A percentile compares a stretch with the other conserved stretches of the same genome.
These are phyloP conservation scores for Cicer judaicum DNA, from an alignment of 306 rosid genomes.

Conservation along the genomic window DNA sequence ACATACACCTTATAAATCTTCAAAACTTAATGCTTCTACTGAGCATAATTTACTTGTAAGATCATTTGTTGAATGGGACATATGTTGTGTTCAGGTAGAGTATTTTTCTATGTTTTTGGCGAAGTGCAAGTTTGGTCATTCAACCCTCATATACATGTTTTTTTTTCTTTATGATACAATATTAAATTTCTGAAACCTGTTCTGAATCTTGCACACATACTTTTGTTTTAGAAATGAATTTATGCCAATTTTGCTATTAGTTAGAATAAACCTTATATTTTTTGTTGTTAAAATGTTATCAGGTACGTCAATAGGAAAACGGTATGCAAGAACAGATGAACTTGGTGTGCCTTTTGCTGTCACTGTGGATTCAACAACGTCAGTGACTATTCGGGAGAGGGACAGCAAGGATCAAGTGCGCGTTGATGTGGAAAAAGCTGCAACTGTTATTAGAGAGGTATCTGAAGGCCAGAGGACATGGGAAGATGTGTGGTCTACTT, in stretches of 20 bases:
- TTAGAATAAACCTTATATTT: background rate
- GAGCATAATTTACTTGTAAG: background rate
- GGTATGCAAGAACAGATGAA: slow-evolving; percentile 90
- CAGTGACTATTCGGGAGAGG: slow-evolving; percentile 87
- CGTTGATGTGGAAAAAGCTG: slow-evolving; percentile 69
- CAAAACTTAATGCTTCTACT: background rate
- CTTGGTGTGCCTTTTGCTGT: slow-evolving; percentile 93
- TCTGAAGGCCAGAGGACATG: slow-evolving; percentile 69
- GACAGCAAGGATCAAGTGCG: slow-evolving; percentile 92
- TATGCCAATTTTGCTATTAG: background rate
- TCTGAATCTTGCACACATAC: background rate
- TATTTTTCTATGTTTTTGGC: background rate
- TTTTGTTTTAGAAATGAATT: slow-evolving; percentile 15
- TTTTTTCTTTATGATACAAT: background rate
- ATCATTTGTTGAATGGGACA: background rate
- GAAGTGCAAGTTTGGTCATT: background rate
- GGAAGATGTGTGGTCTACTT: slow-evolving; percentile 75
- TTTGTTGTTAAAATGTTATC: slow-evolving; percentile 31
- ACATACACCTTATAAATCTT: background rate
- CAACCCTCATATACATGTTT: background rate
- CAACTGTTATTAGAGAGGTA: slow-evolving; percentile 64
- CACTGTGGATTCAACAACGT: slow-evolving; percentile 72
- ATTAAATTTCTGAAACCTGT: background rate
- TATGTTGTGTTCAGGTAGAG: background rate
- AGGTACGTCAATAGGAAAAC: slow-evolving; percentile 89